Conservation (phyloP, 2,329 filamentous ascomycete genomes). For the Pleurostoma richardsiae region DNA sequence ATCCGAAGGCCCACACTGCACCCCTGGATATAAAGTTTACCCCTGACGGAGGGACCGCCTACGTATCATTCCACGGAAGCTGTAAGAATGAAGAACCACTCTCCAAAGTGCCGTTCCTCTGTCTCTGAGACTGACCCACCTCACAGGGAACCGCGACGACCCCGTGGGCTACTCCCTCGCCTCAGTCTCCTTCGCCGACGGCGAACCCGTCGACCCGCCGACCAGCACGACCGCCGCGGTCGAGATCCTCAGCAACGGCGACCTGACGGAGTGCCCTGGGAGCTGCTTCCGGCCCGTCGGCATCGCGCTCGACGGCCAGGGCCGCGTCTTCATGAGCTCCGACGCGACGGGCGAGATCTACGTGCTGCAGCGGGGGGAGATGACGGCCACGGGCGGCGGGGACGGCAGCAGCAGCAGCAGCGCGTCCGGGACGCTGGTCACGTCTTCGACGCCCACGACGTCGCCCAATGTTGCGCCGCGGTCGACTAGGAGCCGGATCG, state of each 20-base stretch:
- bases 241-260: slow-evolving; percentile 50
- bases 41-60: slow-evolving; percentile 51
- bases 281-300: slow-evolving; percentile 60
- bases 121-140: not conserved
- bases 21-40: slow-evolving; percentile 69
- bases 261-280: slow-evolving; percentile 47
- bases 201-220: slow-evolving; percentile 30
- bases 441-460: slow-evolving; percentile 14
- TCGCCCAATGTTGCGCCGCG: slow-evolving; percentile 9
- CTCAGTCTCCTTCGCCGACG: slow-evolving; percentile 32
- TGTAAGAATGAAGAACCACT: slow-evolving; percentile 29
- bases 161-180: slow-evolving; percentile 33
- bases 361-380: slow-evolving; percentile 32
- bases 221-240: slow-evolving; percentile 40
- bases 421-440: slow-evolving; percentile 10
- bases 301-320: slow-evolving; percentile 43
- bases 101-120: not conserved
- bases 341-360: slow-evolving; percentile 64
- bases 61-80: slow-evolving; percentile 67
- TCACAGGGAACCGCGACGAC: not conserved
- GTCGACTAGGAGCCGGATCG: slow-evolving; percentile 7
- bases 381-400: slow-evolving; percentile 2
- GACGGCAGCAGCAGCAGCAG: slow-evolving; percentile 1
- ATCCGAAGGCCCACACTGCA: slow-evolving; percentile 55
- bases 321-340: slow-evolving; percentile 56